Percentiles rank a stretch among this genome's conserved stretches.
These are phyloP conservation scores for Pichia sporocuriosa DNA, from an alignment of 805 yeast genomes.

Conservation along the genomic window DNA sequence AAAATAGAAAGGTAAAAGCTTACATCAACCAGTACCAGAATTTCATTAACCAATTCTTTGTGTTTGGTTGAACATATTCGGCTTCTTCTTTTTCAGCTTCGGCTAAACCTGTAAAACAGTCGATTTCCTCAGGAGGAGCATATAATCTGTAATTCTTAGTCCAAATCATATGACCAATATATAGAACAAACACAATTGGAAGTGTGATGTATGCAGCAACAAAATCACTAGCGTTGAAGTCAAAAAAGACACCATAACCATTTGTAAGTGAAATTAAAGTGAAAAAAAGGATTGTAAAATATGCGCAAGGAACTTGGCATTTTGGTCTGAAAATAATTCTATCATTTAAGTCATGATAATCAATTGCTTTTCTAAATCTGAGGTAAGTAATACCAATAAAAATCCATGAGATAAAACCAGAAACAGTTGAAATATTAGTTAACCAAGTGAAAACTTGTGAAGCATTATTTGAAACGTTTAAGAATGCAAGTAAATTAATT, in stretches of 20 bases:
- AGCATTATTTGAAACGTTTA: constrained; percentile 48
- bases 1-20: not conserved
- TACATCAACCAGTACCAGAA: constrained; percentile 39
- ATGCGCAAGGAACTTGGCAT: constrained; percentile 53
- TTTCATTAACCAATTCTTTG: constrained; percentile 36
- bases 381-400: constrained; percentile 45
- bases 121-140: constrained; percentile 51
- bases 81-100: constrained; percentile 51
- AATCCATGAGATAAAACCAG: constrained; percentile 63
- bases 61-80: constrained; percentile 31
- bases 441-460: constrained; percentile 57
- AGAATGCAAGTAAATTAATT: constrained; percentile 42
- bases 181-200: constrained; percentile 47
- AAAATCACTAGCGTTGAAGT: constrained; percentile 50
- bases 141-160: constrained; percentile 39
- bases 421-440: constrained; percentile 56
- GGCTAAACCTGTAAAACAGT: constrained; percentile 53
- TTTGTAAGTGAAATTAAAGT: constrained; percentile 56
- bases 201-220: constrained; percentile 68
- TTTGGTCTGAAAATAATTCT: constrained; percentile 53
- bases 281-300: constrained; percentile 41
- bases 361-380: constrained; percentile 60
- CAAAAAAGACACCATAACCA: constrained; percentile 62
- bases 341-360: constrained; percentile 43
- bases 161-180: constrained; percentile 51